Percentiles rank a stretch among this genome's conserved stretches.
phyloP scores from a whole-genome alignment of 2,329 filamentous ascomycete genomes.

The Zalaria obscura region DNA sequence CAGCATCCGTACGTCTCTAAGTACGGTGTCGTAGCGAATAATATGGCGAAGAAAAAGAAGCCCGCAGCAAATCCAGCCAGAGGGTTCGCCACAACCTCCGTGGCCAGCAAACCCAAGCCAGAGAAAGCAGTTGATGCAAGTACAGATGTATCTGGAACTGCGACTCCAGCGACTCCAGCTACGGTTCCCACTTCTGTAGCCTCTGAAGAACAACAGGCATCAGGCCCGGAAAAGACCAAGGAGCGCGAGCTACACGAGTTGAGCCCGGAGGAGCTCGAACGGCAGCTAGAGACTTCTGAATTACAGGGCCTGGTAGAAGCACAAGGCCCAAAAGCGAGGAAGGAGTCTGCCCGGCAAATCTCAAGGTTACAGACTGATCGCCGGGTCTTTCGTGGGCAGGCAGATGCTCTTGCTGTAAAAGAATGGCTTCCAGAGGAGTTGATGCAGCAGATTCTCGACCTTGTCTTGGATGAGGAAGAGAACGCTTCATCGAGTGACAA shows the following conservation, averaged over 20 bases:
- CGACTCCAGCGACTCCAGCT: slow-evolving; percentile 11
- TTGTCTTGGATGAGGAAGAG: slow-evolving; percentile 52
- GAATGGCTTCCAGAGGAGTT: slow-evolving; percentile 74
- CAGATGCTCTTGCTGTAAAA: slow-evolving; percentile 54
- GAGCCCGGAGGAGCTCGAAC: slow-evolving; percentile 79
- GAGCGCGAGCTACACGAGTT: slow-evolving; percentile 34
- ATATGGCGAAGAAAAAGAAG: slow-evolving; percentile 84
- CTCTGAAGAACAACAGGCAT: not conserved
- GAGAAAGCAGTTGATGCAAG: slow-evolving; percentile 16
- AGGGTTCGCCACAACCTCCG: slow-evolving; percentile 86
- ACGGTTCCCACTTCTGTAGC: slow-evolving; percentile 1
- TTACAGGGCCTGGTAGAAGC: slow-evolving; percentile 80
- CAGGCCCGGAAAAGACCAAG: slow-evolving; percentile 6
- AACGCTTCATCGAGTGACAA: slow-evolving; percentile 16
- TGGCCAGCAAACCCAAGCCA: slow-evolving; percentile 56
- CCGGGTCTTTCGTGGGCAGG: slow-evolving; percentile 65
- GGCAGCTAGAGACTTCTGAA: slow-evolving; percentile 78
- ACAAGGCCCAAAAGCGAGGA: slow-evolving; percentile 60
- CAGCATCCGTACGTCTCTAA: no score
- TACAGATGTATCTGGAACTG: slow-evolving; percentile 12
- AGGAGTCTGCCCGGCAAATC: slow-evolving; percentile 65
- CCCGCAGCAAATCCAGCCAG: slow-evolving; percentile 71
- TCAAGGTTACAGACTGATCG: slow-evolving; percentile 72
- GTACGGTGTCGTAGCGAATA: no score
- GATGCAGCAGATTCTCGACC: slow-evolving; percentile 60